Conservation (phyloP, 805 yeast genomes). For the Lachancea waltii region DNA sequence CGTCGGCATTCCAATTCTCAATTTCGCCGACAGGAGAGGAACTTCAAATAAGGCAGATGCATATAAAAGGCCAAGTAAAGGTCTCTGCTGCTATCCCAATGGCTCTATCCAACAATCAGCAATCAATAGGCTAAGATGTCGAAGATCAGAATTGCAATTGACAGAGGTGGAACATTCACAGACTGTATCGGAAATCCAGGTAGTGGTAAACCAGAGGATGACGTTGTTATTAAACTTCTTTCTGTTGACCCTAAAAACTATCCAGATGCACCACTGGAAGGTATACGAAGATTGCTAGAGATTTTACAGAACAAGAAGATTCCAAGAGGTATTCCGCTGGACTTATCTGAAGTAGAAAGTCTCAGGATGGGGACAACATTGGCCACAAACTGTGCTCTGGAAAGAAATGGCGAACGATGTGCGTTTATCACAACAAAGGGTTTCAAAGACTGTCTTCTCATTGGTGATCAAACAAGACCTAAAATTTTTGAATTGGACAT, state of each 20-base stretch:
- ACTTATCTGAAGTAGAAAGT: conserved; percentile 54
- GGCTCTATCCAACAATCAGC: not conserved
- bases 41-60: too few relatives aligned
- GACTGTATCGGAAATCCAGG: conserved; percentile 55
- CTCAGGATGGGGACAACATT: conserved; percentile 92
- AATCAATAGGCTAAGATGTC: not conserved
- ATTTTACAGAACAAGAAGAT: conserved; percentile 45
- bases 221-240: conserved; percentile 66
- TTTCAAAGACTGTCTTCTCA: conserved; percentile 69
- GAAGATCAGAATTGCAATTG: conserved; percentile 36
- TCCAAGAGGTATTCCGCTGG: conserved; percentile 55
- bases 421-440: conserved; percentile 86
- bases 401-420: conserved; percentile 85
- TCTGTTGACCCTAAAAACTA: conserved; percentile 89
- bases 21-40: too few relatives aligned
- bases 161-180: conserved; percentile 88
- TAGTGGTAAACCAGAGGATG: conserved; percentile 40
- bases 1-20: too few relatives aligned
- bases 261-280: conserved; percentile 88
- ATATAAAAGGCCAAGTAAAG: too few relatives aligned
- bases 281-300: conserved; percentile 73
- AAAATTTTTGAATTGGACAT: conserved; percentile 79
- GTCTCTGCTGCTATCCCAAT: too few relatives aligned
- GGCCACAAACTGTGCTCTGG: conserved; percentile 91
- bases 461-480: conserved; percentile 92